phyloP scores from a whole-genome alignment of 768 basidiomycete species.

The Cystofilobasidium macerans region DNA sequence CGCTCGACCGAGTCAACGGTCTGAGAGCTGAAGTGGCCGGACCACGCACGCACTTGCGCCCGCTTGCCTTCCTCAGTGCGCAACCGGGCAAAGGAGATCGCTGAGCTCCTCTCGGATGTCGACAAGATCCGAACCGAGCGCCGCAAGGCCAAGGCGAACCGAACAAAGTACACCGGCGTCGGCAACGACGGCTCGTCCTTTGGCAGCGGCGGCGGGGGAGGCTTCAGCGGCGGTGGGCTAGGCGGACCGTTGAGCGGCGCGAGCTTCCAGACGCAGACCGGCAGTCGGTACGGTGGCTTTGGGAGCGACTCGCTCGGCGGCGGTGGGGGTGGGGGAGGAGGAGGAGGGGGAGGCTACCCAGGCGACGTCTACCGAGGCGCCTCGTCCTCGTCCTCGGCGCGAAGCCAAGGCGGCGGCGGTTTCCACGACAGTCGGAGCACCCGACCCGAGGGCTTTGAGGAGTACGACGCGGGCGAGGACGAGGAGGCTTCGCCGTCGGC shows the following conservation, averaged over 20 bases:
- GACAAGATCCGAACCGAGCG: constrained; percentile 81
- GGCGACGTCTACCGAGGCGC: constrained; percentile 30
- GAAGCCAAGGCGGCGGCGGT: constrained; percentile 38
- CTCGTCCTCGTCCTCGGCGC: constrained; percentile 18
- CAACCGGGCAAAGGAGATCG: constrained; percentile 82
- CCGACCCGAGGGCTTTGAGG: constrained; percentile 53
- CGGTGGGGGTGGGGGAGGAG: constrained; percentile 32
- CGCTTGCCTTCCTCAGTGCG: constrained; percentile 51
- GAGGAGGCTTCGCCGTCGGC: constrained; percentile 49
- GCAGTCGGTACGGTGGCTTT: constrained; percentile 57
- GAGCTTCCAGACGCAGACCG: constrained; percentile 50
- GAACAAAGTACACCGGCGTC: constrained; percentile 74
- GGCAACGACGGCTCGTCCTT: constrained; percentile 57
- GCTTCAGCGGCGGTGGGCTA: constrained; percentile 24
- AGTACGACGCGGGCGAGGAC: constrained; percentile 76
- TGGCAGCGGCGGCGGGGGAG: constrained; percentile 12
- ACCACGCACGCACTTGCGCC: not conserved
- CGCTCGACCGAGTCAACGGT: too few species aligned
- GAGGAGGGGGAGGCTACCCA: constrained; percentile 30
- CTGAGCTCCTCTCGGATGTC: constrained; percentile 80
- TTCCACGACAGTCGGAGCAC: constrained; percentile 51
- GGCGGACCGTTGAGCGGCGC: constrained; percentile 31
- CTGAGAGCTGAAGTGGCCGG: too few species aligned
- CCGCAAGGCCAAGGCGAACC: constrained; percentile 82
- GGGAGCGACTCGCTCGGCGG: constrained; percentile 47